phyloP scores from a whole-genome alignment of 495 filamentous ascomycete species.

The Tetracladium setigerum region DNA sequence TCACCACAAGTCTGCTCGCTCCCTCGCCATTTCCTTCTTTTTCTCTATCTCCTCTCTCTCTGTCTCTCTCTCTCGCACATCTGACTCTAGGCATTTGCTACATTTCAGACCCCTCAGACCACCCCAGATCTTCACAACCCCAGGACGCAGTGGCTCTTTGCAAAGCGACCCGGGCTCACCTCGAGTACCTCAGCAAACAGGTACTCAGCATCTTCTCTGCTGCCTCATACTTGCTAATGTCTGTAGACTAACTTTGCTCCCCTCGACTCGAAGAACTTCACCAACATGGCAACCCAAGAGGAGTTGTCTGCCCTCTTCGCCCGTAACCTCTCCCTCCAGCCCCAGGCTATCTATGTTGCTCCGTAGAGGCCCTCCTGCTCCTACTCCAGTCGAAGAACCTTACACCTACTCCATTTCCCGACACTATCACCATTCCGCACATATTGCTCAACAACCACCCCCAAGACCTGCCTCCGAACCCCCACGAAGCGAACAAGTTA shows the following conservation, averaged over 20 bases:
- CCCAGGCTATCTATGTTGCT: slow-evolving; percentile 25
- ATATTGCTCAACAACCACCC: slow-evolving; percentile 30
- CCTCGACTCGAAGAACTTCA: slow-evolving; percentile 18
- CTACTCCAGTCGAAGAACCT: slow-evolving; percentile 16
- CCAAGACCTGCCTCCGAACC: slow-evolving; percentile 42
- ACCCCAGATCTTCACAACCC: slow-evolving; percentile 12
- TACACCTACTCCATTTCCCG: slow-evolving; percentile 62
- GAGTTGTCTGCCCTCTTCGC: slow-evolving; percentile 63
- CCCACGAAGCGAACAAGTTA: slow-evolving; percentile 33
- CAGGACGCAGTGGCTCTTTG: slow-evolving; percentile 14
- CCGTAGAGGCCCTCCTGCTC: slow-evolving; percentile 20
- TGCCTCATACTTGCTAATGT: slow-evolving; percentile 11
- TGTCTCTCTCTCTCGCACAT: slow-evolving; percentile 20
- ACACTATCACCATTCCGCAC: slow-evolving; percentile 69
- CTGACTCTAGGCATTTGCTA: slow-evolving; percentile 17
- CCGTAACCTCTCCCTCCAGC: slow-evolving; percentile 51
- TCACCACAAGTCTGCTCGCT: slow-evolving; percentile 23
- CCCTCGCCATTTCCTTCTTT: slow-evolving; percentile 12
- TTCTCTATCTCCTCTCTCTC: slow-evolving; percentile 21
- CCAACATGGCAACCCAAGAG: slow-evolving; percentile 45
- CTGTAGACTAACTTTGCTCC: slow-evolving; percentile 1
- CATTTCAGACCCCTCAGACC: slow-evolving; percentile 28
- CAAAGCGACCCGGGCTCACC: slow-evolving; percentile 16
- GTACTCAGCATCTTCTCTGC: slow-evolving; percentile 18
- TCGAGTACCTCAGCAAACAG: slow-evolving; percentile 20